Base-by-base conservation (phyloP, 805 yeast genomes). In the Yarrowia deformans region DNA sequence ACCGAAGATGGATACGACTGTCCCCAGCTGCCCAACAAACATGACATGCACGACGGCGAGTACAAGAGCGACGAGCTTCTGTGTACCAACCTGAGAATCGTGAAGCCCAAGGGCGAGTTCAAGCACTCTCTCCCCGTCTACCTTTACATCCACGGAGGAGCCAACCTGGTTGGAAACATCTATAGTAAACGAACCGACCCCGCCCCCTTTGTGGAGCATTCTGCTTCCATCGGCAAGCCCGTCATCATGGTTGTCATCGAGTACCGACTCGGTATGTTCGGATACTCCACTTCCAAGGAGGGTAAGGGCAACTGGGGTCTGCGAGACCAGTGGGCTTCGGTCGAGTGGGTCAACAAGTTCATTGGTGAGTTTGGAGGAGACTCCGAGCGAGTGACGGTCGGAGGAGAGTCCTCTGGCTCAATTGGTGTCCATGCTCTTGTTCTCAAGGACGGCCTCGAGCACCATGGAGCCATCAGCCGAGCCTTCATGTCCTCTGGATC, bases 331-430 rank as follows among this genome's bases (percentile, higher is more conserved):
- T 74, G 81, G 68, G 66, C 75, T 35, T 84, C 82, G 0, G 73
- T 83, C 2, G 80, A 80, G 71, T 84, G 86, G 87, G 78, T 79
- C 3, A 76, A 77, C 64, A 72, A 77, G 70, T 74, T 81, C 72
- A 83, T 84, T 69, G 68, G 70, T 18, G 72, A 79, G 54, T 82
- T 83, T 72, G 85, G 85, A 39, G 86, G 85, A 50, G 80, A 84
- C 72, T 75, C 80, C 0, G 77, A 77, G n/a, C 74, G 75, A 45
- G 76, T 84, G 19, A 79, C 85, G 0, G 75, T 82, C 23, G 78
- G 80, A 43, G 86, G 87, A 4, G 75, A 82, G 46, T 78, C 82
- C 42, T 85, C 86, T 2, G 66, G 66, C 8, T 60, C 66, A 16
- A 60, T 60, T 60, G 50, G 52, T 2, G 19, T 60, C 18, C 52